Base-by-base conservation (phyloP, 2,329 filamentous ascomycete species). In the Orbilia ellipsospora region DNA sequence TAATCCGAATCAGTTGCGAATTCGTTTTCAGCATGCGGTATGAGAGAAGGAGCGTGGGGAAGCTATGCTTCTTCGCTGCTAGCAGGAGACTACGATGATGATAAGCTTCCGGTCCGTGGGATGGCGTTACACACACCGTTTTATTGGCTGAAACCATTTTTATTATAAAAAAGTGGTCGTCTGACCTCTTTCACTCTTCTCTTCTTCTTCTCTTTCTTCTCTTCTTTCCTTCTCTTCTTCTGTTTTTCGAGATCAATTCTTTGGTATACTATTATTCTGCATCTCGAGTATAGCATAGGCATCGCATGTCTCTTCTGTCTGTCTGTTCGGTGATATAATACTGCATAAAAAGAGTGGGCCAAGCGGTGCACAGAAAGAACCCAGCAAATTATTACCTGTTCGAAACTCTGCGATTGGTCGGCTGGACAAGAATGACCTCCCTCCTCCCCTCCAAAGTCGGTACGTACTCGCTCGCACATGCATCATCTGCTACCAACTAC, bases 371-470 rank as follows among this genome's bases (percentile, higher is more conserved):
- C 23, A 23, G 23, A 23, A 36, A 36, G 31, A 42, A 18, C 28
- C 54, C 28, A 18, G 28, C 54, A 56, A 55, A 55, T 16, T 55
- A 42, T 57, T 57, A 57, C 31, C 48, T 18, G 18, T 18, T 45
- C 40, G 13, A 18, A 18, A 7, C 16, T 15, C 28, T n/a, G 40
- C 15, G 7, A 42, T 45, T 61, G 15, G 7, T 54, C 48, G 18
- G 44, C 18, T n/a, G 13, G 6, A 36, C 20, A 7, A 52, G 40
- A 20, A 70, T 70, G 66, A 70, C 66, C 45, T 70, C 66, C 28
- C 48, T 69, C 48, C 48, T 69, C 56, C 65, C 65, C 48, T 48
- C 23, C 57, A 70, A 70, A 63, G 59, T 57, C 66, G 66, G 66
- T 70, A 52, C 45, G 66, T 63, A 56, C 48, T 36, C 60, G 5